Evolutionary conservation across 441 rosid species (phyloP).

Genomic region (Aquilaria agallochum): DNA sequence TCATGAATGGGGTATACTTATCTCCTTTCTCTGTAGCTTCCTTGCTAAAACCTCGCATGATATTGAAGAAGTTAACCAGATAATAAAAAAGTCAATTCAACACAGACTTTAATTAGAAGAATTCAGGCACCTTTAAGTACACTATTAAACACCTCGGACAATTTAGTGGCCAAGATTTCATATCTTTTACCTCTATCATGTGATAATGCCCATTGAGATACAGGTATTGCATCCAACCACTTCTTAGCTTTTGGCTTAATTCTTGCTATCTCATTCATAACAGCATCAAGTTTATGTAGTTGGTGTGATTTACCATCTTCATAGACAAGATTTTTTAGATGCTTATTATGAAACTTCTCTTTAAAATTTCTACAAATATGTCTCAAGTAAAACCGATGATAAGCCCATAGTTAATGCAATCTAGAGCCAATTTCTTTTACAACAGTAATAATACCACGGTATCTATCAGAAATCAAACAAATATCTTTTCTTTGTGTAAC

Average conservation of each 20-base stretch:
- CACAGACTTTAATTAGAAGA: neutral
- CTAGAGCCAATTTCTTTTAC: no score
- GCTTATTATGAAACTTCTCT: no score
- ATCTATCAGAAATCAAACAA: no score
- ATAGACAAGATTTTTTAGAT: neutral
- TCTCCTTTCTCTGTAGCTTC: neutral
- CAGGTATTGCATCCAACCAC: constrained; percentile 9
- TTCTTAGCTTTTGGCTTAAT: constrained; percentile 4
- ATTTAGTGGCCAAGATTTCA: neutral
- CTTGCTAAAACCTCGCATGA: neutral
- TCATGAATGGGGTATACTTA: neutral
- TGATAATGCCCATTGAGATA: constrained; percentile 6
- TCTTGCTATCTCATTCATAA: constrained; percentile 3
- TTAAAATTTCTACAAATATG: no score
- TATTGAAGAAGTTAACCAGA: neutral
- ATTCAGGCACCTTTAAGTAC: neutral
- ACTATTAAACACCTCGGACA: neutral
- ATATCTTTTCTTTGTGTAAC: no score
- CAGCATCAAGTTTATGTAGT: neutral
- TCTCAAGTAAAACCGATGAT: no score
- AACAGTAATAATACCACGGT: no score
- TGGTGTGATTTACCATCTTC: neutral
- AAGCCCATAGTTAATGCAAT: no score
- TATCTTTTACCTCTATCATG: constrained; percentile 7
- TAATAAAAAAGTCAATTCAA: neutral